Conservation (phyloP, 768 basidiomycete species). For the Mycena capillaripes region DNA sequence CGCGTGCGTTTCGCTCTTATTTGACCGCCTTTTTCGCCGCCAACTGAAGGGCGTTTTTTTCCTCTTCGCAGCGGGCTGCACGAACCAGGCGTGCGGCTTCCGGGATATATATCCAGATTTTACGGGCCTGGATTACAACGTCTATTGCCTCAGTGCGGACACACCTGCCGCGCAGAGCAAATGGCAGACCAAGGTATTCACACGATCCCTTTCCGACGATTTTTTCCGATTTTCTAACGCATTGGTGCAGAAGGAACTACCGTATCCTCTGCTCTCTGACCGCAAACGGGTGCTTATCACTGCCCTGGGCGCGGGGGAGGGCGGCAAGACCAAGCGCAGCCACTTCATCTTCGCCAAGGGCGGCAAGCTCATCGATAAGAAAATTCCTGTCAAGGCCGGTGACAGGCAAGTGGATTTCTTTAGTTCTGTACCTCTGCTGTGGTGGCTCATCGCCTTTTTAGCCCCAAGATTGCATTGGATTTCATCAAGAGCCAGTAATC, state of each 20-base stretch:
- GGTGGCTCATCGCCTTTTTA: constrained; percentile 40
- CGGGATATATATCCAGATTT: constrained; percentile 88
- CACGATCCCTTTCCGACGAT: constrained; percentile 1
- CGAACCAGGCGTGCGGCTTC: constrained; percentile 93
- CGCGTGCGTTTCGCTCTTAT: constrained; percentile 63
- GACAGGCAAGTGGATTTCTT: constrained; percentile 73
- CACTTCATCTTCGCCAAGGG: constrained; percentile 96
- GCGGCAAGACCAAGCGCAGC: constrained; percentile 89
- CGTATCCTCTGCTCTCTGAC: constrained; percentile 91
- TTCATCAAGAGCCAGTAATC: constrained; percentile 69
- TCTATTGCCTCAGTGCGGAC: constrained; percentile 91
- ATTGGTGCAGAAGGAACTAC: constrained; percentile 77
- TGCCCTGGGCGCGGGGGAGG: constrained; percentile 84
- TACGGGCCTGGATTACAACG: constrained; percentile 72
- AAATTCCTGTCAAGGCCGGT: constrained; percentile 86
- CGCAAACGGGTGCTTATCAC: constrained; percentile 85
- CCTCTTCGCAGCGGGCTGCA: constrained; percentile 80
- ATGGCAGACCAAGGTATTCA: constrained; percentile 87
- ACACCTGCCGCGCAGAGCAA: constrained; percentile 79
- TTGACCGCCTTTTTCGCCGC: neutral
- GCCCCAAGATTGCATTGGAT: constrained; percentile 75
- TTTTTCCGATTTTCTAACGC: neutral
- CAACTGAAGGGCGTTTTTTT: constrained; percentile 3
- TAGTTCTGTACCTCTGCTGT: neutral
- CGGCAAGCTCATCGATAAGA: constrained; percentile 89